Conservation (phyloP, 139 green algal species). For the Gonium pectorale region DNA sequence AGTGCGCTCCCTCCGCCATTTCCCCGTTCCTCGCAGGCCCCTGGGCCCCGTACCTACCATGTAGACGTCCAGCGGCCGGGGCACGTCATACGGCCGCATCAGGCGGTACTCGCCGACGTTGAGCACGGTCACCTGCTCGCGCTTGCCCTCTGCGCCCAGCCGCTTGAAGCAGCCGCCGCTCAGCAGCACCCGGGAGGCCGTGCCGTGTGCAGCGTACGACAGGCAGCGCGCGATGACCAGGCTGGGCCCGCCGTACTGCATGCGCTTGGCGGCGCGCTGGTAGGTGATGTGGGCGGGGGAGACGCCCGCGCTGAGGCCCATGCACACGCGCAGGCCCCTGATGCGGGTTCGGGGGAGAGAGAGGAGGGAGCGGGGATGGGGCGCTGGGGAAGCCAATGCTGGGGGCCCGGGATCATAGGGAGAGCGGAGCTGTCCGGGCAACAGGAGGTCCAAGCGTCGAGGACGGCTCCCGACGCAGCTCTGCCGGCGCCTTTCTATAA, state of each 20-base stretch:
- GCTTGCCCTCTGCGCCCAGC: not conserved
- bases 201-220: slow-evolving; percentile 8
- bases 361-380: not conserved
- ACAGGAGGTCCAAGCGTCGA: too few relatives aligned
- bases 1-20: too few relatives aligned
- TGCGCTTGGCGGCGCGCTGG: not conserved
- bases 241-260: slow-evolving; percentile 24
- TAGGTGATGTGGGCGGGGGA: not conserved
- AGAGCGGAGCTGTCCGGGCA: too few relatives aligned
- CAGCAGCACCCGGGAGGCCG: slow-evolving; percentile 3
- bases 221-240: not conserved
- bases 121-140: not conserved
- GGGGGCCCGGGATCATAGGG: too few relatives aligned
- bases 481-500: too few relatives aligned
- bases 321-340: slow-evolving; percentile 37
- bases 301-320: slow-evolving; percentile 21
- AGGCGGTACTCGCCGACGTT: slow-evolving; percentile 32
- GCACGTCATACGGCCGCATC: not conserved
- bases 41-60: too few relatives aligned
- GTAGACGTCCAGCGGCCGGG: slow-evolving; percentile 15
- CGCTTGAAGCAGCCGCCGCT: slow-evolving; percentile 33
- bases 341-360: not conserved
- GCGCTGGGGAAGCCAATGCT: not conserved
- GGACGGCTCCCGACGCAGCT: too few relatives aligned
- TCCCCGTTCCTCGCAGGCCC: too few relatives aligned